A percentile compares a stretch with the other conserved stretches of the same genome.
These are phyloP conservation scores for Rubia tinctorum DNA, from an alignment of 305 asterid species.

Conservation along the genomic window DNA sequence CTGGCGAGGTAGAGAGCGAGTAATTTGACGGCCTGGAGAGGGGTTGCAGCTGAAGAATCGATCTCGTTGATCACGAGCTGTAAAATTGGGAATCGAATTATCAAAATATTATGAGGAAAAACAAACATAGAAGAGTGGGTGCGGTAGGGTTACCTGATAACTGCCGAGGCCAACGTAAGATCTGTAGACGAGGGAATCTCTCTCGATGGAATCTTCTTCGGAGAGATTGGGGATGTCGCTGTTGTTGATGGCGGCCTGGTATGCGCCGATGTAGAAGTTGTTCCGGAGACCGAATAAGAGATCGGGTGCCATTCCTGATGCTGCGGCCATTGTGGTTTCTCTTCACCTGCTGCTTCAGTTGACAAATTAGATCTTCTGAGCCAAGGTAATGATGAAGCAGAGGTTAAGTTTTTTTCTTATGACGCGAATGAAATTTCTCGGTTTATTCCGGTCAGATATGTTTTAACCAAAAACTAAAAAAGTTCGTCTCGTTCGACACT, in stretches of 20 bases:
- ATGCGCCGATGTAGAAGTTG: constrained; percentile 92
- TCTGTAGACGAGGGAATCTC: constrained; percentile 76
- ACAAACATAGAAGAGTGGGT: constrained; percentile 5
- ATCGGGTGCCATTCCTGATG: constrained; percentile 62
- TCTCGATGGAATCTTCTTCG: constrained; percentile 67
- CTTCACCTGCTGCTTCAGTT: neutral
- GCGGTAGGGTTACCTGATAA: constrained; percentile 53
- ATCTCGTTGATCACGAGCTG: constrained; percentile 92
- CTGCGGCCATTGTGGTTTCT: constrained; percentile 33
- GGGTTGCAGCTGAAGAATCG: constrained; percentile 92
- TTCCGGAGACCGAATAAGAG: constrained; percentile 77
- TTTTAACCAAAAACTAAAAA: no score
- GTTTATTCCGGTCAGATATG: no score
- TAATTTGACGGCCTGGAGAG: constrained; percentile 95
- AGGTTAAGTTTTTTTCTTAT: no score
- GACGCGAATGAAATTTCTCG: no score
- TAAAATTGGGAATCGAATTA: constrained; percentile 8
- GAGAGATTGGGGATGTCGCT: constrained; percentile 86
- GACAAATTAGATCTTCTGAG: neutral
- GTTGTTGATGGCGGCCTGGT: constrained; percentile 94
- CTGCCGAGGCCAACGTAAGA: constrained; percentile 92
- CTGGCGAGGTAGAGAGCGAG: constrained; percentile 71
- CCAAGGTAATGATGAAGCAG: no score
- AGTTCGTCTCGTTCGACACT: no score
- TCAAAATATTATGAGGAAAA: neutral